Evolutionary conservation across 768 basidiomycete genomes (phyloP).

Genomic region (Wakefieldia striispora): DNA sequence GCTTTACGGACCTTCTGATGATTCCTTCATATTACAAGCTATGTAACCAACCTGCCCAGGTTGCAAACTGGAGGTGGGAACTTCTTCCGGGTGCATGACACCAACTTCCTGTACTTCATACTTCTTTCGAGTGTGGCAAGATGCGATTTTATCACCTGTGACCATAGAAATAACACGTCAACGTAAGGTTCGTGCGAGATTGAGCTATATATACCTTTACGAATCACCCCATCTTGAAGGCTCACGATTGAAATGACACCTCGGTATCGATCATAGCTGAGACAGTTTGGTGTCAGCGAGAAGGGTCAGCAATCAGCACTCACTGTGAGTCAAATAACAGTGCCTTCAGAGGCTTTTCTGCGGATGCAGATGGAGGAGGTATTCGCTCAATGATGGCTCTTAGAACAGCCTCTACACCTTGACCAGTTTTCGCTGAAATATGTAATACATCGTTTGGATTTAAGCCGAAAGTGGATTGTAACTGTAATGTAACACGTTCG

Average conservation of each 20-base stretch:
- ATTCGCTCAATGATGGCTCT: conserved; percentile 79
- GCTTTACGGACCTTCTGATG: conserved; percentile 69
- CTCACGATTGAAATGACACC: conserved; percentile 93
- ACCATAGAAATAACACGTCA: background rate
- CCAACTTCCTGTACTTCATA: conserved; percentile 91
- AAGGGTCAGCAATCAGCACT: conserved; percentile 25
- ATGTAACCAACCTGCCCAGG: conserved; percentile 87
- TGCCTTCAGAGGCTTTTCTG: conserved; percentile 64
- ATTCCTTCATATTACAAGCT: conserved; percentile 98
- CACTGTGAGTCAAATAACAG: conserved; percentile 93
- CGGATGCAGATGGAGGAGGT: conserved; percentile 68
- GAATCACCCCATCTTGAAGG: conserved; percentile 74
- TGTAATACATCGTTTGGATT: conserved; percentile 69
- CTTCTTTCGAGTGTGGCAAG: conserved; percentile 78
- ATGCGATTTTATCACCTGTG: conserved; percentile 86
- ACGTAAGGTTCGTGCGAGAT: background rate
- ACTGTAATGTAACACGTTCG: conserved; percentile 74
- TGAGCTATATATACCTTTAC: conserved; percentile 57
- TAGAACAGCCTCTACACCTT: conserved; percentile 76
- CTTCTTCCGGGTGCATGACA: conserved; percentile 86
- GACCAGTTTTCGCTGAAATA: conserved; percentile 92
- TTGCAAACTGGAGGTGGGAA: conserved; percentile 62
- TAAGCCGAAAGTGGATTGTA: conserved; percentile 80
- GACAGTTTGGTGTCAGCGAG: conserved; percentile 8
- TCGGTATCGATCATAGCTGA: conserved; percentile 90